Evolutionary conservation across 164 flowering plant species (phyloP).

Genomic region (Pachysandra terminalis): DNA sequence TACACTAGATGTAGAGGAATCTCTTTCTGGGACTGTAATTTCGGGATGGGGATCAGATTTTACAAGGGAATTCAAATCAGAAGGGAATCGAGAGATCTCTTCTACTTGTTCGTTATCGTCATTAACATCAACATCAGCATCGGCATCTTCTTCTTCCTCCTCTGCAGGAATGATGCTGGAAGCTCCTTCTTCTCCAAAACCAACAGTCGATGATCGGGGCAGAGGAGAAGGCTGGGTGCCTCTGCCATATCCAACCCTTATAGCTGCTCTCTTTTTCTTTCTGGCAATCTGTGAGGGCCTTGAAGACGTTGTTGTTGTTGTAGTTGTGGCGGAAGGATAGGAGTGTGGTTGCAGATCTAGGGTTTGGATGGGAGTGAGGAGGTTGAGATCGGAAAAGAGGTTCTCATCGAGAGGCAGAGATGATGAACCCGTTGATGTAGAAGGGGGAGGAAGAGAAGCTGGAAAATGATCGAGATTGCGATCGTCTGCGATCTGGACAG

Average conservation of each 20-base stretch:
- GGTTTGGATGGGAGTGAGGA: slow-evolving; percentile 27
- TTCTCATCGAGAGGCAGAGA: slow-evolving; percentile 64
- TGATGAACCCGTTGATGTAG: slow-evolving; percentile 5
- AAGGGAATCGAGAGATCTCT: background rate
- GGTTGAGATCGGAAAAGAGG: slow-evolving; percentile 74
- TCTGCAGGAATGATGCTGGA: background rate
- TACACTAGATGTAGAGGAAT: background rate
- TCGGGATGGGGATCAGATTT: background rate
- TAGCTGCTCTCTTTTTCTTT: slow-evolving; percentile 53
- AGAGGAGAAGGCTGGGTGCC: slow-evolving; percentile 13
- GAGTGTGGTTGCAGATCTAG: background rate
- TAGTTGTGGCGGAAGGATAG: slow-evolving; percentile 1
- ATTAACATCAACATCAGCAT: too few relatives aligned
- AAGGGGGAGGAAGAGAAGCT: slow-evolving; percentile 9
- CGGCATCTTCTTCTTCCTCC: background rate
- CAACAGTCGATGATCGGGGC: background rate
- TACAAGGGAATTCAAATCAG: background rate
- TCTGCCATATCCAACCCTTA: slow-evolving; percentile 71
- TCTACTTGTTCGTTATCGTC: too few relatives aligned
- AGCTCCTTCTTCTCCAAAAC: background rate
- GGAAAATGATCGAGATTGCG: slow-evolving; percentile 1
- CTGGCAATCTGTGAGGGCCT: slow-evolving; percentile 37
- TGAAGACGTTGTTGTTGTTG: background rate
- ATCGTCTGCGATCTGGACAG: slow-evolving; percentile 23
- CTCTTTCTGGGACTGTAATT: background rate